A percentile compares a stretch with the other conserved stretches of the same genome.
These are phyloP conservation scores for Trametes hirsuta DNA, from an alignment of 1,284 basidiomycete genomes.

Conservation along the genomic window DNA sequence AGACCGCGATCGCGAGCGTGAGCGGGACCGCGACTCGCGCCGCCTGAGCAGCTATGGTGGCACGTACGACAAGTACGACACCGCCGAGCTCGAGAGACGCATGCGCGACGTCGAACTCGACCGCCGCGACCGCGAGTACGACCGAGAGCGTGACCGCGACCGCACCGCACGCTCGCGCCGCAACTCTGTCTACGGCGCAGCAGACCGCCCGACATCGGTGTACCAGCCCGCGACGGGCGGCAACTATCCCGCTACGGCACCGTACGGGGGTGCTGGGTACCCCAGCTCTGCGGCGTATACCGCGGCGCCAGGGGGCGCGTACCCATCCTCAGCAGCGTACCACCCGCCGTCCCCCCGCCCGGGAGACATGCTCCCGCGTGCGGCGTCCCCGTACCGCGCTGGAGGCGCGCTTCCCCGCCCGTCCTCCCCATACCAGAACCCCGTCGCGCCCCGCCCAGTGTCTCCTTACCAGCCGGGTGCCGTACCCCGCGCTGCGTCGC, in stretches of 20 bases:
- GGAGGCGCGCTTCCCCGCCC: constrained; percentile 17
- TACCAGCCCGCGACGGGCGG: constrained; percentile 27
- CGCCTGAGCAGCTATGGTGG: constrained; percentile 23
- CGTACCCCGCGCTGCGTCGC: constrained; percentile 21
- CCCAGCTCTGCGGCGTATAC: constrained; percentile 11
- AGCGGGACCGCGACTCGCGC: constrained; percentile 18
- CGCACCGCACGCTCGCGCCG: constrained; percentile 28
- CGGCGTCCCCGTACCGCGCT: neutral
- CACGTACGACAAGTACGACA: constrained; percentile 29
- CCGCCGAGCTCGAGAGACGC: constrained; percentile 36
- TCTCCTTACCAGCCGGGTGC: constrained; percentile 30
- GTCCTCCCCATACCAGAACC: constrained; percentile 28
- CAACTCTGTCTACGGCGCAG: constrained; percentile 30
- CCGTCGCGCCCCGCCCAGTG: constrained; percentile 25
- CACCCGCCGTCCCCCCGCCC: constrained; percentile 29
- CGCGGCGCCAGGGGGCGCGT: constrained; percentile 26
- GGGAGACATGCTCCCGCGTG: neutral
- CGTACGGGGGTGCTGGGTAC: constrained; percentile 7
- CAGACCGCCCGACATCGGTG: constrained; percentile 26
- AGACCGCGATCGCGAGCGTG: constrained; percentile 40
- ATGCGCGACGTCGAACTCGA: constrained; percentile 36
- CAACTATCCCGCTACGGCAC: constrained; percentile 13
- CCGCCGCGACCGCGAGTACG: constrained; percentile 31
- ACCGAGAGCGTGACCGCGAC: constrained; percentile 23
- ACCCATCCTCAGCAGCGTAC: constrained; percentile 18